Base-by-base conservation (phyloP, 1,284 basidiomycete species). In the Cryptococcus sp. region DNA sequence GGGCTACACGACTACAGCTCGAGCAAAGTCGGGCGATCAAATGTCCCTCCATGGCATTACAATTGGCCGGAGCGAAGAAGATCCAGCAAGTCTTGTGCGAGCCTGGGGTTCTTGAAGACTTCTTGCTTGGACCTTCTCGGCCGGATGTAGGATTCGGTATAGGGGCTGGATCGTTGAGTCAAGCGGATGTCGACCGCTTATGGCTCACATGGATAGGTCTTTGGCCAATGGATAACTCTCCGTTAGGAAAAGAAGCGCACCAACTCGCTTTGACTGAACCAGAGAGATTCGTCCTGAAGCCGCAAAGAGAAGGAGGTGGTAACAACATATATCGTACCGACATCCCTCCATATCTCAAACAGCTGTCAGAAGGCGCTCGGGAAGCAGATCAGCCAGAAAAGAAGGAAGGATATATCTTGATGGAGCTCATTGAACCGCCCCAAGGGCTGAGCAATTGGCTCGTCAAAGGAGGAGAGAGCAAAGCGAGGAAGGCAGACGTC, bases 31-130 rank as follows among this genome's bases (percentile, higher is more conserved):
- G 76, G 39, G 92, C 96, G 0, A 93, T 96, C 81, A 96, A 98
- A 68, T 99, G 94, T 70, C 95, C 95, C 0, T 86, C 86, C 1
- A 85, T 98, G 64, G 87, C 90, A 1, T 83, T 98, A 4, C 96
- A 99, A 70, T 85, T 99, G 3, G 92, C 93, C 0, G 96, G 95
- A 0, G 88, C 89, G 1, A 99, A 99, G 81, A 97, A 97, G 75
- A 87, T 99, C 0, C 96, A 98, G 78, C 88, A 98, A 72, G 89
- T 89, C 0, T 83, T 99, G 16, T 86, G 88, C 2, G 84, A 86
- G 38, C 85, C 86, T 0, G 86, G 87, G 0, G 79, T 91, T 11
- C 81, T 95, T 22, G 89, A 92, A 66, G 79, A 80, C 5, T 93
- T 93, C 77, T 79, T 92, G 19, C 66, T 77, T 3, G 53, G 57